Evolutionary conservation across 768 basidiomycete genomes (phyloP), one percentile per base, ranked within the genome.

Genomic region (Coprinellus micaceus): DNA sequence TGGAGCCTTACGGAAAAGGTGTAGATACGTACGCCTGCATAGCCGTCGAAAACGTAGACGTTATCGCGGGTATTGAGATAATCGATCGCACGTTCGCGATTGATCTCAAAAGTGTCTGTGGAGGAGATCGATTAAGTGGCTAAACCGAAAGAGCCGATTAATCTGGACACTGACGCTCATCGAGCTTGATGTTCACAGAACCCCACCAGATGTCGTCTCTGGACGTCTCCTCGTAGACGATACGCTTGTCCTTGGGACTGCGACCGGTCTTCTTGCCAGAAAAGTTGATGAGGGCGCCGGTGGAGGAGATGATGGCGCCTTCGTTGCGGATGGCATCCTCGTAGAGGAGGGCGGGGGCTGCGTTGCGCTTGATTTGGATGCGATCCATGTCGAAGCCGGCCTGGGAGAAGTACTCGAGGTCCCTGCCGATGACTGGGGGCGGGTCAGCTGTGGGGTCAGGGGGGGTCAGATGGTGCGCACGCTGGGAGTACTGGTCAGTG

Each of bases 151-250:
- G 54, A 9, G 10, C 50, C n/a, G n/a, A n/a, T n/a, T 22, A 53
- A 36, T 36, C 24, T 2, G 25, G 33, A 60, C 47, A 79, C 89
- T 60, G 67, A 90, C 90, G 91, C 69, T 93, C 91, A 68, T 97
- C 94, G 88, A 96, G 90, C 81, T 97, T 96, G 77, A 98, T 98
- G 78, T 99, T 99, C 64, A 98, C 94, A 28, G 92, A 88, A 39
- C 97, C 96, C 97, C 97, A 98, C 95, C 97, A 99, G 71, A 99
- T 89, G 60, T 98, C 85, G 68, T 98, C 94, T 74, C 94, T 97
- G 75, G 85, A 88, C 52, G 91, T 89, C 64, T 98, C 95, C 72
- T 99, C 97, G 70, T 80, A 98, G 67, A 99, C 97, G 67, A 99
- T 98, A 60, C 97, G 94, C 83, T 98, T 99, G 84, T 99, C 97